These are phyloP conservation scores for Penicillium janthinellum DNA, from an alignment of 2,329 filamentous ascomycete genomes.

Conservation along the genomic window DNA sequence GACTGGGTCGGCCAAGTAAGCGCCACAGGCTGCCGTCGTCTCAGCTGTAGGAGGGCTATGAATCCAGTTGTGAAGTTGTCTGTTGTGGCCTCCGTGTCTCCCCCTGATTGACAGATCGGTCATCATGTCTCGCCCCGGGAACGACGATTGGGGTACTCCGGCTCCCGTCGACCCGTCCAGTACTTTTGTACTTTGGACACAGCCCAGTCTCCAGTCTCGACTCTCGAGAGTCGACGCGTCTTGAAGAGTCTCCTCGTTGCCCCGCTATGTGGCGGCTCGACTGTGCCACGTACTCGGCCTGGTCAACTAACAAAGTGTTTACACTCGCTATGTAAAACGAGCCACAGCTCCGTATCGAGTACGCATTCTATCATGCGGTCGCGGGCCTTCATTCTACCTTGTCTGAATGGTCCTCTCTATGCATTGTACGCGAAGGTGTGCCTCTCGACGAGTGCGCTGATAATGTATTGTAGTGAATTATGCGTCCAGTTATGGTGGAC, in stretches of 20 bases:
- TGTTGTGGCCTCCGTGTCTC: conserved; percentile 1
- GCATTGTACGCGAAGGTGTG: neutral
- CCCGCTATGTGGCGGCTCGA: conserved; percentile 19
- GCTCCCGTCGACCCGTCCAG: neutral
- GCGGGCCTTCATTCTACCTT: neutral
- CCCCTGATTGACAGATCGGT: conserved; percentile 20
- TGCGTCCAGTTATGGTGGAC: neutral
- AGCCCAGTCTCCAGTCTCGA: neutral
- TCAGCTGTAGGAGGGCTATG: neutral
- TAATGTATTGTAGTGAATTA: neutral
- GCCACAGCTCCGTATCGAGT: neutral
- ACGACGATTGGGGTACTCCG: neutral
- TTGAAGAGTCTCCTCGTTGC: neutral
- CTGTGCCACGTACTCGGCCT: conserved; percentile 16
- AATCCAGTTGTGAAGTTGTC: neutral
- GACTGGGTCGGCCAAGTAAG: neutral
- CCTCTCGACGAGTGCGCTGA: neutral
- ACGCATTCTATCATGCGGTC: neutral
- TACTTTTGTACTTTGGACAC: conserved; percentile 1
- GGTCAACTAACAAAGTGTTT: neutral
- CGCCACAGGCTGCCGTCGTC: conserved; percentile 2
- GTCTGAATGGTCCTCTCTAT: neutral
- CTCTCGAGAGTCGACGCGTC: neutral
- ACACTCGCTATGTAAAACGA: neutral
- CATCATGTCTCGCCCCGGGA: neutral